A percentile compares a stretch with the other conserved stretches of the same genome.
Evolutionary conservation across 805 yeast genomes (phyloP).

Genomic region (Teunomyces panamensis): DNA sequence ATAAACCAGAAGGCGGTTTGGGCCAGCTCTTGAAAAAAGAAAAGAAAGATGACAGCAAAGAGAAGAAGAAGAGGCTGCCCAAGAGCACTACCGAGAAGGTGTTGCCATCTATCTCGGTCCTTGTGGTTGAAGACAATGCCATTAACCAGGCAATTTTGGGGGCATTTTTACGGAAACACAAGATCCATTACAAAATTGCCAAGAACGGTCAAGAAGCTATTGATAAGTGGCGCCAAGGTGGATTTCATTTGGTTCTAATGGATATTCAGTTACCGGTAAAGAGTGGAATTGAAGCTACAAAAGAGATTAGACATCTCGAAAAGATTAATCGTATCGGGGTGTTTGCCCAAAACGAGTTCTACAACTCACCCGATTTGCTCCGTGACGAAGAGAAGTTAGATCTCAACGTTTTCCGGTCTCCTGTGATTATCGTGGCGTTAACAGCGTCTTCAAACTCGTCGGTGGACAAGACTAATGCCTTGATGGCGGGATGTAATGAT

Average conservation of each 20-base stretch:
- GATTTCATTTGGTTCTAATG: slow-evolving; percentile 92
- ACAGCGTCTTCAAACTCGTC: slow-evolving; percentile 84
- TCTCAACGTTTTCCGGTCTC: slow-evolving; percentile 68
- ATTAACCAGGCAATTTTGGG: slow-evolving; percentile 91
- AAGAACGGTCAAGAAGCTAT: slow-evolving; percentile 94
- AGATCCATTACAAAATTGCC: slow-evolving; percentile 82
- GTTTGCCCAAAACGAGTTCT: slow-evolving; percentile 43
- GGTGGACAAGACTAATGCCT: slow-evolving; percentile 83
- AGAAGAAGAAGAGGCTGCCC: slow-evolving; percentile 7
- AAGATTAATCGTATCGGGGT: slow-evolving; percentile 74
- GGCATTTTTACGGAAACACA: slow-evolving; percentile 79
- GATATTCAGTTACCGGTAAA: slow-evolving; percentile 95
- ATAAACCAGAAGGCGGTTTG: not conserved
- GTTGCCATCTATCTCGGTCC: slow-evolving; percentile 82
- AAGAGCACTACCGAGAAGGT: slow-evolving; percentile 56
- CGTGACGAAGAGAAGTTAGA: slow-evolving; percentile 56
- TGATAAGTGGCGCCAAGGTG: slow-evolving; percentile 92
- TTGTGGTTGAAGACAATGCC: slow-evolving; percentile 94
- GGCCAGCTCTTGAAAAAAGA: not conserved
- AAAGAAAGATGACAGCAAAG: not conserved
- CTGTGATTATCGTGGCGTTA: slow-evolving; percentile 96
- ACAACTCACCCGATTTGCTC: slow-evolving; percentile 19
- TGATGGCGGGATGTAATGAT: slow-evolving; percentile 97
- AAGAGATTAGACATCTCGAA: slow-evolving; percentile 84
- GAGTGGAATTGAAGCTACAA: slow-evolving; percentile 94